Base-by-base conservation (phyloP, 2,329 filamentous ascomycete species). In the Epicoccum sorghinum region DNA sequence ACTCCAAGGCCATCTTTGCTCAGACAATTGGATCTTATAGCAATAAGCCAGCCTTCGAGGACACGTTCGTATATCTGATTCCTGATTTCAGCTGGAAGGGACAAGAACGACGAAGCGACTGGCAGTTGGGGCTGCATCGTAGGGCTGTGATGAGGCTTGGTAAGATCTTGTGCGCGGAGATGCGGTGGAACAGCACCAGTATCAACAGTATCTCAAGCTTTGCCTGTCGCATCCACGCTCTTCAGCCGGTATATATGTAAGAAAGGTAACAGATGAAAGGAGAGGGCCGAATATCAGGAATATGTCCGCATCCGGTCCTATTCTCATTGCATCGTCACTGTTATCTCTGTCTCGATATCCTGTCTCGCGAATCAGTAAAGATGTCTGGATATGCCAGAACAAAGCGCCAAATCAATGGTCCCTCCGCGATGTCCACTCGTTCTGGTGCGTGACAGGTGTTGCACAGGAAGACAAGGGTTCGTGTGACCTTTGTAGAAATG, bases 51-150 rank as follows among this genome's bases (percentile, higher is more conserved):
- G 22, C 45, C 45, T 22, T 46, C 35, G 7, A 54, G 48, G 4
- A 49, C 45, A 30, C 23, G 0, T 29, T 49, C 45, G 24, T 54
- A 47, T 10, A 49, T 38, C 3, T 37, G 41, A 27, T 55, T 49
- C 9, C 41, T 36, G 23, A 44, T 37, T 23, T 46, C 46, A 24
- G 52, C 52, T 18, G 52, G 46, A 4, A 55, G 36, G n/a, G 23
- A n/a, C 4, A 55, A 24, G 29, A 46, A 33, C 1, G n/a, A 24
- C 13, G 18, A 41, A 37, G 27, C 33, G 6, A 24, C 25, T 7
- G 9, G 14, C 4, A 37, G 14, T 4, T 27, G 25, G 18, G 29
- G 45, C 14, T 9, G 27, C 27, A 29, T 29, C 9, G 27, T 29
- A 29, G 27, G 27, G 27, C 2, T 29, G 27, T 29, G 27, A 9